These are phyloP conservation scores for Discostella stelligeroides DNA, from an alignment of 108 stramenopile species.

Conservation along the genomic window DNA sequence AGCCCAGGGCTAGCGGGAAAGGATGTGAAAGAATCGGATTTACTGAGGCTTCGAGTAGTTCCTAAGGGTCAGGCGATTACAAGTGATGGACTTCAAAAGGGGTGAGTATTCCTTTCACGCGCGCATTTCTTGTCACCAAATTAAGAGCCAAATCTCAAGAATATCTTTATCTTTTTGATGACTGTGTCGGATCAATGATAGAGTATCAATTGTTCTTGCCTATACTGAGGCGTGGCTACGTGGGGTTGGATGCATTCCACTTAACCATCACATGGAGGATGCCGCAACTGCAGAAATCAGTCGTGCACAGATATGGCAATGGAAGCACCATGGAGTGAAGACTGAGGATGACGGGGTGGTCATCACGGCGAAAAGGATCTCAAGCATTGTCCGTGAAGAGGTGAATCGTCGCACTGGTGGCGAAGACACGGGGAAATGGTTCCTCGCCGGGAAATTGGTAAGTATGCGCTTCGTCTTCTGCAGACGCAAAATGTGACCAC, in stretches of 20 bases:
- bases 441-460: constrained; percentile 81
- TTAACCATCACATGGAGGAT: constrained; percentile 94
- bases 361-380: constrained; percentile 68
- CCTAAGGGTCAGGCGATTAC: constrained; percentile 75
- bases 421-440: constrained; percentile 68
- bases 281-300: constrained; percentile 96
- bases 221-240: constrained; percentile 95
- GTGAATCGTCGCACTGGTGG: constrained; percentile 55
- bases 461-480: too few relatives aligned
- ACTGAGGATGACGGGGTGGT: constrained; percentile 75
- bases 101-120: constrained; percentile 12
- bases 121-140: background rate
- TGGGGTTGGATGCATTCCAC: constrained; percentile 92
- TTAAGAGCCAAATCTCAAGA: background rate
- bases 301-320: constrained; percentile 92
- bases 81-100: constrained; percentile 70
- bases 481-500: too few relatives aligned
- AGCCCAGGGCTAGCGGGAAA: constrained; percentile 62
- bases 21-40: constrained; percentile 64
- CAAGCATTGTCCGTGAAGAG: constrained; percentile 63
- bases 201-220: constrained; percentile 82
- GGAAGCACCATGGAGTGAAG: constrained; percentile 70
- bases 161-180: background rate
- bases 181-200: background rate
- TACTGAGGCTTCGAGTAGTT: constrained; percentile 66